A percentile compares a stretch with the other conserved stretches of the same genome.
phyloP scores from a whole-genome alignment of 345 rosid species.

The Lagerstroemia speciosa region DNA sequence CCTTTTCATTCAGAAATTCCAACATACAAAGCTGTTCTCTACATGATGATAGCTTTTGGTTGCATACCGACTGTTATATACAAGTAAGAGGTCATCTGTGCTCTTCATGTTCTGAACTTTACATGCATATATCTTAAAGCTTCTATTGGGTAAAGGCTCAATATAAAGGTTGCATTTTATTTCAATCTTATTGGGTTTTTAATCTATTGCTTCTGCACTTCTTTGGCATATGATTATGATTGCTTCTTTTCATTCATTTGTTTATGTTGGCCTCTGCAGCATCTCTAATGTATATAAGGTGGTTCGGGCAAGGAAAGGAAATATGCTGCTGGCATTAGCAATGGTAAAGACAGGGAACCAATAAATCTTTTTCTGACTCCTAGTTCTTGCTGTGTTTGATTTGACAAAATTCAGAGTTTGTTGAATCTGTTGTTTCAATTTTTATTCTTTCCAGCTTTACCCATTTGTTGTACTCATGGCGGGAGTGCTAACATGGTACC shows the following conservation, averaged over 20 bases:
- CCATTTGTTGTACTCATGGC: slow-evolving; percentile 67
- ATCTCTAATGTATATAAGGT: slow-evolving; percentile 67
- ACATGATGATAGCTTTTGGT: slow-evolving; percentile 54
- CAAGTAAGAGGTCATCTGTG: slow-evolving; percentile 49
- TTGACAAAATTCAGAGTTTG: not conserved
- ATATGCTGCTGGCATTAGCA: slow-evolving; percentile 78
- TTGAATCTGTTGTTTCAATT: not conserved
- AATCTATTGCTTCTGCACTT: not conserved
- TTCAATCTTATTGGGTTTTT: not conserved
- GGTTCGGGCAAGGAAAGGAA: slow-evolving; percentile 75
- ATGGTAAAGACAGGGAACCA: slow-evolving; percentile 40
- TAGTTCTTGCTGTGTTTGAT: not conserved
- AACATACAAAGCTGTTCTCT: slow-evolving; percentile 47
- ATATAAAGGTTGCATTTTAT: too few species aligned
- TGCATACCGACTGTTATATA: slow-evolving; percentile 70
- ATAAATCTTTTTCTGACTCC: not conserved
- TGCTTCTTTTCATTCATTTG: not conserved
- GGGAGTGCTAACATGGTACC: slow-evolving; percentile 78
- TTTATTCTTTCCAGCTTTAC: slow-evolving; percentile 46
- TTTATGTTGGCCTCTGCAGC: slow-evolving; percentile 32
- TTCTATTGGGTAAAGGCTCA: not conserved
- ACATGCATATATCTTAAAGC: not conserved
- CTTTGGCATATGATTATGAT: not conserved
- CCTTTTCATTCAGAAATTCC: slow-evolving; percentile 43
- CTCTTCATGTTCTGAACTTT: not conserved